These are phyloP conservation scores for Limnanthes douglasii DNA, from an alignment of 345 rosid species.

Conservation along the genomic window DNA sequence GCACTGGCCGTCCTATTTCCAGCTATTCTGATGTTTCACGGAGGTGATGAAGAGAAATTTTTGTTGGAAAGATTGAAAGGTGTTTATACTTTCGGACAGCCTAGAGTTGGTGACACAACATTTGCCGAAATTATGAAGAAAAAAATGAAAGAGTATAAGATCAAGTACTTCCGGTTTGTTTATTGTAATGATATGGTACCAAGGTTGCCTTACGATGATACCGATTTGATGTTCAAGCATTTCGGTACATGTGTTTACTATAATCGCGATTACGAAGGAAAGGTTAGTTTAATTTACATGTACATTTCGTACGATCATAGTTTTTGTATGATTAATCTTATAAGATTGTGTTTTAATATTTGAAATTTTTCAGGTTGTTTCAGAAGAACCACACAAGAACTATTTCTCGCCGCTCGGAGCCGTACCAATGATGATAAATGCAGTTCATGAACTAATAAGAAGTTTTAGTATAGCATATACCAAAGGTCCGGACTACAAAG, in stretches of 20 bases:
- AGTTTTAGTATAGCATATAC: slow-evolving; percentile 28
- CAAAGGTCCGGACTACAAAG: slow-evolving; percentile 21
- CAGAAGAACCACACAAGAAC: slow-evolving; percentile 36
- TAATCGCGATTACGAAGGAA: slow-evolving; percentile 23
- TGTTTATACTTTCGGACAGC: slow-evolving; percentile 65
- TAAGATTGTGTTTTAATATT: not conserved
- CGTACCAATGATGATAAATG: slow-evolving; percentile 16
- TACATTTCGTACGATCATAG: not conserved
- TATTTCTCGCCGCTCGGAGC: slow-evolving; percentile 19
- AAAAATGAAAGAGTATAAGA: slow-evolving; percentile 16
- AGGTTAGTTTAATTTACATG: slow-evolving; percentile 16
- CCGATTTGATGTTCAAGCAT: slow-evolving; percentile 59
- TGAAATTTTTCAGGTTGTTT: slow-evolving; percentile 20
- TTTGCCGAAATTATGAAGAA: slow-evolving; percentile 44
- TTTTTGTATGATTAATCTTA: not conserved
- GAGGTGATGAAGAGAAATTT: slow-evolving; percentile 30
- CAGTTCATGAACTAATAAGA: slow-evolving; percentile 32
- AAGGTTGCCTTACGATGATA: slow-evolving; percentile 52
- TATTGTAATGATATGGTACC: slow-evolving; percentile 58
- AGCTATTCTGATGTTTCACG: slow-evolving; percentile 30
- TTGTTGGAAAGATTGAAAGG: slow-evolving; percentile 43
- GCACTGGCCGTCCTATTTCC: slow-evolving; percentile 59
- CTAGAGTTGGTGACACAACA: slow-evolving; percentile 53
- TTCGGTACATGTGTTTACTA: slow-evolving; percentile 50
- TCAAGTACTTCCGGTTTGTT: slow-evolving; percentile 42